Percentiles rank a stretch among this genome's conserved stretches.
These are phyloP conservation scores for Epichloe brachyelytri DNA, from an alignment of 2,329 filamentous ascomycete species.

Conservation along the genomic window DNA sequence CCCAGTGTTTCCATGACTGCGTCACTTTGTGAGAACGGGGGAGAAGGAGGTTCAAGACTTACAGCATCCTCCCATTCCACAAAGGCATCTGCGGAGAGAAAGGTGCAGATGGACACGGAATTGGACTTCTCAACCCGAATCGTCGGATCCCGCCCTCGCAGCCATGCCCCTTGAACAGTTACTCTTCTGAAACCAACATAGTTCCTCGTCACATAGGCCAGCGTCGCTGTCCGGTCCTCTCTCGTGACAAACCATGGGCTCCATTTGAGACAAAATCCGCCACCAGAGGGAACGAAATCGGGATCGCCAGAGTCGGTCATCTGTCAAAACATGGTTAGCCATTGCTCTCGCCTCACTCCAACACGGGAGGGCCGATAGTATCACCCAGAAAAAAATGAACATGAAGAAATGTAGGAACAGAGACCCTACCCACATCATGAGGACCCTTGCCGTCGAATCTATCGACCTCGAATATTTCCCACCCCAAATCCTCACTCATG, in stretches of 20 bases:
- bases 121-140: slow-evolving; percentile 29
- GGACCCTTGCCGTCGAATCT: slow-evolving; percentile 35
- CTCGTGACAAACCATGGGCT: slow-evolving; percentile 35
- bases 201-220: slow-evolving; percentile 38
- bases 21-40: too few relatives aligned
- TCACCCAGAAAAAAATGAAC: neutral
- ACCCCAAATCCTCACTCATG: slow-evolving; percentile 21
- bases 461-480: slow-evolving; percentile 37
- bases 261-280: slow-evolving; percentile 40
- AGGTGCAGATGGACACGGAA: slow-evolving; percentile 33
- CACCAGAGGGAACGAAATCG: slow-evolving; percentile 34
- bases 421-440: slow-evolving; percentile 19
- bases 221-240: slow-evolving; percentile 25
- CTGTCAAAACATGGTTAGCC: slow-evolving; percentile 9
- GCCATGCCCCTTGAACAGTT: slow-evolving; percentile 25
- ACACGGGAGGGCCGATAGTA: too few relatives aligned
- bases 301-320: slow-evolving; percentile 26
- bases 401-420: neutral
- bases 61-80: slow-evolving; percentile 42
- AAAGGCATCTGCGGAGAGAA: slow-evolving; percentile 39
- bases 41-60: slow-evolving; percentile 8
- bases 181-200: slow-evolving; percentile 43
- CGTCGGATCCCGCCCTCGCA: slow-evolving; percentile 20
- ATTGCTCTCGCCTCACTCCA: too few relatives aligned
- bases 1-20: too few relatives aligned